Evolutionary conservation across 305 asterid species (phyloP), one percentile per base, ranked within the genome.

Genomic region (Withania somnifera): DNA sequence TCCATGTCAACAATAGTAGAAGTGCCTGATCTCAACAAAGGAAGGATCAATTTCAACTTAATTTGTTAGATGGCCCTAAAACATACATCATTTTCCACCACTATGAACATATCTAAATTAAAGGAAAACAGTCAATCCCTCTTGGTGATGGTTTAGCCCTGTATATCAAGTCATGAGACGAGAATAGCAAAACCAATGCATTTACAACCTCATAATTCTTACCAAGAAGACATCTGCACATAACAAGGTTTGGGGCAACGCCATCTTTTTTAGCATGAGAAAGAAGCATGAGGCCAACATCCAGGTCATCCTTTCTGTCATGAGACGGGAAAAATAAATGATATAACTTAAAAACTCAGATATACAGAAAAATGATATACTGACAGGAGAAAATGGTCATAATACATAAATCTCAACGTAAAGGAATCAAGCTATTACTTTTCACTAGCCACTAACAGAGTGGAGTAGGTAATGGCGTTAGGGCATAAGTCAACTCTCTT

Each of bases 161-260:
- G 1, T 47, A 47, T 50, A 24, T 73, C 40, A 75, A 50, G 63
- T 47, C 61, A 75, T 50, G 80, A 75, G 57, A 24, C 84, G 56
- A 34, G 19, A 68, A 64, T 26, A 78, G 68, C 66, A 77, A 68
- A 77, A 60, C 79, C 24, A 57, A 85, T 57, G 58, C 50, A 67
- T 78, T 42, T 63, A 79, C 81, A 84, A 77, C 71, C 78, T 45
- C 82, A 56, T 68, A 78, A 81, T 81, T 86, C 93, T 84, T 90
- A 96, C 99, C 98, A 83, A 92, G 80, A 79, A 96, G 89, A 87
- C 98, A 93, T 61, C 99, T 92, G 86, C 97, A 92, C 94, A 96
- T 94, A 69, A 96, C 93, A 83, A 90, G 97, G 92, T 91, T 96
- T 78, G 92, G 94, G 85, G 92, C 80, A 84, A 92, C 94, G 60